phyloP scores from a whole-genome alignment of 148 eudicot genomes.

The Nyssa sinensis region DNA sequence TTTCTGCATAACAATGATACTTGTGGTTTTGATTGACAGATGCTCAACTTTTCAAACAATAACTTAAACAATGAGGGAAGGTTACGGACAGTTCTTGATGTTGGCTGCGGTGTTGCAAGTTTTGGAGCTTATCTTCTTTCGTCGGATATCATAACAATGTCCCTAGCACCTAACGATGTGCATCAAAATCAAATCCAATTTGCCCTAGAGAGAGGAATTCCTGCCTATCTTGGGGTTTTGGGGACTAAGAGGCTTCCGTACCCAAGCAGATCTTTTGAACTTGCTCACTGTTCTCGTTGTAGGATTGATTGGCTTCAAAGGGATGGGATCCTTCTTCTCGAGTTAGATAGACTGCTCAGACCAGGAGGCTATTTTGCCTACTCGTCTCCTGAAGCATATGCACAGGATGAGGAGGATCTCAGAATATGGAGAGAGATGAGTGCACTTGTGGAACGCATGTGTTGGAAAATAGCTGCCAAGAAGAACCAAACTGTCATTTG shows the following conservation, averaged over 20 bases:
- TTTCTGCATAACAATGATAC: neutral
- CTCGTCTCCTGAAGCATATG: constrained; percentile 99
- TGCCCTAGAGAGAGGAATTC: constrained; percentile 98
- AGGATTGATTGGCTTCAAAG: constrained; percentile 99
- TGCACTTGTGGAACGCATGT: constrained; percentile 94
- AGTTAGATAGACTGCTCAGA: constrained; percentile 84
- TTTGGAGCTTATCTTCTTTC: constrained; percentile 97
- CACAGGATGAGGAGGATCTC: constrained; percentile 97
- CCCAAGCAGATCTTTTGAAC: constrained; percentile 95
- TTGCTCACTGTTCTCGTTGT: constrained; percentile 98
- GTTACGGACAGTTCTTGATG: constrained; percentile 88
- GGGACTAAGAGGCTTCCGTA: constrained; percentile 99
- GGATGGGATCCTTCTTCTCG: constrained; percentile 96
- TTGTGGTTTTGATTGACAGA: constrained; percentile 45
- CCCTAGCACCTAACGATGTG: constrained; percentile 96
- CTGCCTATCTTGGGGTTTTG: constrained; percentile 95
- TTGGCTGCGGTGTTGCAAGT: constrained; percentile 99
- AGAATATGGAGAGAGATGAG: constrained; percentile 98
- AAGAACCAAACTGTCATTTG: constrained; percentile 95
- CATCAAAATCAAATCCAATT: constrained; percentile 99
- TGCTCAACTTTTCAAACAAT: constrained; percentile 85
- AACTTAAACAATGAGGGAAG: constrained; percentile 71
- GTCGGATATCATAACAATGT: constrained; percentile 85
- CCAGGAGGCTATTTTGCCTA: constrained; percentile 99
- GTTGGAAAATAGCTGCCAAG: constrained; percentile 94